Evolutionary conservation across 2,329 filamentous ascomycete genomes (phyloP), one percentile per base, ranked within the genome.

Genomic region (Colletotrichum destructivum): DNA sequence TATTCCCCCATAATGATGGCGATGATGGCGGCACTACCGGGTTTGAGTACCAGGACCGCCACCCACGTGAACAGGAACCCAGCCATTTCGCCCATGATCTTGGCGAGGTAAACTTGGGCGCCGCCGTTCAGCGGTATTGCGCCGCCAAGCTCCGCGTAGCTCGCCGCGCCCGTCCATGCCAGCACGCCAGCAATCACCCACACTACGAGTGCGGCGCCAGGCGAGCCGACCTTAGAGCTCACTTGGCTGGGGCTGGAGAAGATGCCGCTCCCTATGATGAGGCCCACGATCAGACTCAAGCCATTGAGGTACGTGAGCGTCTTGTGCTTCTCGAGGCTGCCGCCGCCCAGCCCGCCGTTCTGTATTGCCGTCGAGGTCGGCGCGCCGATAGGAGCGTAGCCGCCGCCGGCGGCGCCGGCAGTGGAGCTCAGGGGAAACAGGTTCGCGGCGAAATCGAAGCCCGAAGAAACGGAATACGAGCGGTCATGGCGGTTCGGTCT

Each of bases 1-100:
- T 99, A 99, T 83, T 99, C 96, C 54, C 96, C 96, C 86, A 98
- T 98, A 78, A 99, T 98, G 76, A 99, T 98, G 75, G 96, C 89
- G 75, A 99, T 94, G 79, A 99, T 99, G 73, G 96, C 96, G 12
- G 95, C 92, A 49, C 94, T 93, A 2, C 96, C 96, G 0, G 96
- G 96, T 83, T 98, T 98, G 73, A 99, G 86, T 15, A 99, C 96
- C 72, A 96, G 89, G 18, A 98, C 94, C 0, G 96, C 95, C 62
- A 94, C 95, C 96, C 96, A 99, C 2, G 95, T 97, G 82, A 98
- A 99, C 44, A 98, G 85, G 79, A 99, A 99, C 0, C 96, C 96
- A 1, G 91, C 90, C 78, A 98, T 86, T 83, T 99, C 96, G 65
- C 96, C 96, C 81, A 98, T 97, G 71, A 98, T 99, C 84, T 98